Percentiles rank a stretch among this genome's conserved stretches.
phyloP scores from a whole-genome alignment of 169 alveolate genomes.

The Cardiosporidium cionae region DNA sequence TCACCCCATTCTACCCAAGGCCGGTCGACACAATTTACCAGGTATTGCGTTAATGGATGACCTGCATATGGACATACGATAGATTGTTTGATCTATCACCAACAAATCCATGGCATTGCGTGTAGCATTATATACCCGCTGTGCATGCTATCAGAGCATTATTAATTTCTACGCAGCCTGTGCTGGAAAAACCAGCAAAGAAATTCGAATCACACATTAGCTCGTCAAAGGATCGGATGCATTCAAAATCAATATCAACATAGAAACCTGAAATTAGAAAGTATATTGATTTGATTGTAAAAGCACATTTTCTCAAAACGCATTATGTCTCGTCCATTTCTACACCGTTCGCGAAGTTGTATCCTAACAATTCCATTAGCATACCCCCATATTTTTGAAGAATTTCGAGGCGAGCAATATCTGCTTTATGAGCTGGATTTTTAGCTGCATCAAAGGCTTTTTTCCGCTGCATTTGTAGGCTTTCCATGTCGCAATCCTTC shows the following conservation, averaged over 20 bases:
- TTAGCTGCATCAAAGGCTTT: background rate
- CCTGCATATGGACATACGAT: background rate
- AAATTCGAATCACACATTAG: background rate
- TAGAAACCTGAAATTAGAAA: background rate
- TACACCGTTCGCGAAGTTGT: too few species aligned
- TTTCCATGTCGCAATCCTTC: background rate
- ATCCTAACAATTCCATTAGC: too few species aligned
- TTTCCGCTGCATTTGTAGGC: background rate
- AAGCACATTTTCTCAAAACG: too few species aligned
- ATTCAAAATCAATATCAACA: background rate
- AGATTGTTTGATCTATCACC: too few species aligned
- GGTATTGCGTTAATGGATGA: background rate
- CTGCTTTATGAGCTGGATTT: background rate
- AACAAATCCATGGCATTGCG: too few species aligned
- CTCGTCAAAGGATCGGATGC: background rate
- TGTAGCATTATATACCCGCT: too few species aligned
- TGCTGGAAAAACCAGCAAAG: background rate
- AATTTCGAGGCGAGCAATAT: background rate
- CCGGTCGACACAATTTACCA: background rate
- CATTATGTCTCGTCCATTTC: too few species aligned
- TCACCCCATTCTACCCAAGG: background rate
- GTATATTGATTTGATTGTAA: too few species aligned
- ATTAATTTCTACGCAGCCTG: background rate
- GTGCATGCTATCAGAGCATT: background rate
- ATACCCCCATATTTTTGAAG: background rate